Evolutionary conservation across 78 protist species (phyloP), one percentile per base, ranked within the genome.

Genomic region (Creolimax fragrantissima): DNA sequence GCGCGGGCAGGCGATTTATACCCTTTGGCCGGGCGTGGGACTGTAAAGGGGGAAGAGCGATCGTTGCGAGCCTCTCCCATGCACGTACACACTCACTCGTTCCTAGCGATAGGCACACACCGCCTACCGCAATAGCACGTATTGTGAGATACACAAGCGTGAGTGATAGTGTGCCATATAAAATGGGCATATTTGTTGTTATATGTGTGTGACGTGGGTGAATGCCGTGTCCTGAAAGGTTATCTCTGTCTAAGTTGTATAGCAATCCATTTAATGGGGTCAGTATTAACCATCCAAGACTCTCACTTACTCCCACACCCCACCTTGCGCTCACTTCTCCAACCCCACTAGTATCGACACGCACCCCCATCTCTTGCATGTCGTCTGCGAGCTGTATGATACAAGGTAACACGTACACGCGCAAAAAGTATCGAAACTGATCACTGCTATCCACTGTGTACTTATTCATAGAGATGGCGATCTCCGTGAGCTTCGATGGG

Each of bases 131-230:
- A 24, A 58, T 17, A 32, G 74, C 74, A 24, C 74, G 74, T 58
- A 58, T 24, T 32, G 74, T 58, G 39, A 58, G 39, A 58, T 58
- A 58, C 74, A 58, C 39, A 17, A 58, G 74, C 74, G 74, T 58
- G 74, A 58, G 74, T 32, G 90, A 35, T 32, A 88, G 7, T 43
- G 92, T 66, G 7, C 92, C 92, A 11, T 42, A 90, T n/a, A 90
- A 32, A 42, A 90, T 74, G 7, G 84, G 84, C 86, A 44, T 45
- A 35, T 90, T 90, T 37, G 66, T 74, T 6, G 47, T 36, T 43
- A 45, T 37, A 35, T 90, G 92, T 11, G 86, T 44, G 11, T 5
- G 6, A 6, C 92, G 92, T 35, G 92, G 85, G 86, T 90, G 92
- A n/a, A 90, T 42, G 32, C 92, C 92, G 92, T 90, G 92, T n/a